Percentiles rank a stretch among this genome's conserved stretches.
Evolutionary conservation across 2,329 filamentous ascomycete genomes (phyloP).

Genomic region (Penicillium sp.): DNA sequence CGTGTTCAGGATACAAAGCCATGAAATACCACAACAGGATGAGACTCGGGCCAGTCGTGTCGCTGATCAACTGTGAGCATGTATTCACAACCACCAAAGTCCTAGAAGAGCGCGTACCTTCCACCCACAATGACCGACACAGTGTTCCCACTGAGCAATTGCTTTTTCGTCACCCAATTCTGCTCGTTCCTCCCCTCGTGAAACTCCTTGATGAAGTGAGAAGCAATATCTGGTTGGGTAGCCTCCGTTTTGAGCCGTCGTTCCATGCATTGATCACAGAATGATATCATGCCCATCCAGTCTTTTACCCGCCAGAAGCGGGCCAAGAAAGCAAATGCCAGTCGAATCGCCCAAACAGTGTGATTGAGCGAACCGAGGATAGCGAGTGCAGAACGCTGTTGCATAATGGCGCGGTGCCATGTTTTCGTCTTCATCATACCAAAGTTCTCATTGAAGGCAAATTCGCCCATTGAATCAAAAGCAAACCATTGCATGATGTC

Average conservation of each 20-base stretch:
- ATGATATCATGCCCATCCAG: slow-evolving; percentile 15
- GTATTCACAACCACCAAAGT: too few relatives aligned
- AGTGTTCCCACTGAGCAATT: not conserved
- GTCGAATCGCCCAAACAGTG: slow-evolving; percentile 27
- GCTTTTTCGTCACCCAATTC: not conserved
- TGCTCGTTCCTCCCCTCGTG: not conserved
- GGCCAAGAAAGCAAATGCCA: slow-evolving; percentile 19
- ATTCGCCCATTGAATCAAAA: slow-evolving; percentile 48
- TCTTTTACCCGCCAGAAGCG: slow-evolving; percentile 9
- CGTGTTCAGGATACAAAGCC: slow-evolving; percentile 7
- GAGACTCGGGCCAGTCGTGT: slow-evolving; percentile 13
- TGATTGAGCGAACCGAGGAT: slow-evolving; percentile 20
- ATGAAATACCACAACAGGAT: slow-evolving; percentile 14
- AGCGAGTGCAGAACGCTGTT: slow-evolving; percentile 18
- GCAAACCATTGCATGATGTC: slow-evolving; percentile 32
- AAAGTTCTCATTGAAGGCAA: slow-evolving; percentile 44
- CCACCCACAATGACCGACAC: not conserved
- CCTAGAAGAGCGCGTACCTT: not conserved
- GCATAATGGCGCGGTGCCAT: slow-evolving; percentile 17
- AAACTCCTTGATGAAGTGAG: slow-evolving; percentile 15
- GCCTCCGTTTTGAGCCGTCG: slow-evolving; percentile 18
- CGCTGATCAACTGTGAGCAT: slow-evolving; percentile 2
- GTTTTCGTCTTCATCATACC: slow-evolving; percentile 33
- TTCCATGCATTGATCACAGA: slow-evolving; percentile 38
- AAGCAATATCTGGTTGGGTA: slow-evolving; percentile 8